Base-by-base conservation (phyloP, 139 green algal genomes). In the Closterium sp. region DNA sequence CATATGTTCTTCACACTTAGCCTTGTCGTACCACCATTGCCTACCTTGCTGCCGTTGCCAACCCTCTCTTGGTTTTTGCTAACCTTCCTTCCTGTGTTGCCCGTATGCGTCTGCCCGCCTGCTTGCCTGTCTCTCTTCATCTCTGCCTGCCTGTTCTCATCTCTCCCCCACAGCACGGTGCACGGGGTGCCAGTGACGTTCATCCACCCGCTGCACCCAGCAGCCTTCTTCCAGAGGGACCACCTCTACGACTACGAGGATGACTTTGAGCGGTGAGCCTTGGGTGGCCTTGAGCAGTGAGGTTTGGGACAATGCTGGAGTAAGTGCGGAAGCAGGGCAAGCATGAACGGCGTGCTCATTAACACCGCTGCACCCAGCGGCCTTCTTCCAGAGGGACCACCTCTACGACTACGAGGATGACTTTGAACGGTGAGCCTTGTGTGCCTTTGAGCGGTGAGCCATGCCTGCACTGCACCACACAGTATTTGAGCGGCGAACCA, bases 331-430 rank as follows among this genome's bases (percentile, higher is more conserved):
- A n/a, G n/a, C n/a, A n/a, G n/a, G n/a, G n/a, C n/a, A n/a, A n/a
- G n/a, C n/a, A n/a, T n/a, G n/a, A n/a, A n/a, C n/a, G n/a, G n/a
- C n/a, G n/a, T n/a, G n/a, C n/a, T n/a, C n/a, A n/a, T n/a, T n/a
- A n/a, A n/a, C n/a, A n/a, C 87, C 92, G 17, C 31, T 91, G 86
- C 92, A 94, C 89, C 50, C 89, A 21, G 21, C 31, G n/a, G 32
- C 30, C n/a, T 94, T 94, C 87, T 92, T 92, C 32, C 9, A 31
- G 27, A 62, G 89, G 30, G 73, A 88, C 13, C 45, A 90, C 2
- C 29, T 94, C 30, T 94, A 94, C 38, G 89, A 38, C 89, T 94
- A 84, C 85, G 92, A 94, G 30, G 92, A 94, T 24, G 92, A 94
- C 84, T 92, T 94, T 50, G 92, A 94, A 17, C 88, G 91, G 91